phyloP scores from a whole-genome alignment of 148 eudicot species.

The Silene latifolia region DNA sequence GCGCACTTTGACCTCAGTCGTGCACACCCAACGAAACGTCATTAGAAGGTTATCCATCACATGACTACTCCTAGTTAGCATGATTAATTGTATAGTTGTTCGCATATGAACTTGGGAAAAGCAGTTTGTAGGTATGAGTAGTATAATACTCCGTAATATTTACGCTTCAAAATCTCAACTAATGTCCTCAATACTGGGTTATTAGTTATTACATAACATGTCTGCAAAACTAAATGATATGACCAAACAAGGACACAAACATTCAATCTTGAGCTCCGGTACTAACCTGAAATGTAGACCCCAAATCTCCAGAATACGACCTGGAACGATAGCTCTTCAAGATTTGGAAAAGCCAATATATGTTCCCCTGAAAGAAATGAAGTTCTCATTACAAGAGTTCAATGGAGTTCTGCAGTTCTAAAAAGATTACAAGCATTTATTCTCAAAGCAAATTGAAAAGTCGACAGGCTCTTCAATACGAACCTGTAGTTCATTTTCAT shows the following conservation, averaged over 20 bases:
- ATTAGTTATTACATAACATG: neutral
- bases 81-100: too few relatives aligned
- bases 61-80: too few relatives aligned
- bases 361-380: slow-evolving; percentile 48
- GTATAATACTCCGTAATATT: too few relatives aligned
- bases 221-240: neutral
- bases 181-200: too few relatives aligned
- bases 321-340: slow-evolving; percentile 76
- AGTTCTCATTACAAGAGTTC: neutral
- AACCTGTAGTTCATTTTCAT: slow-evolving; percentile 90
- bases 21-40: too few relatives aligned
- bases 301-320: slow-evolving; percentile 59
- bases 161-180: too few relatives aligned
- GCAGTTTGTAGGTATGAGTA: too few relatives aligned
- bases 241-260: too few relatives aligned
- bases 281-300: slow-evolving; percentile 57
- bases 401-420: neutral
- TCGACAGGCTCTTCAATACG: neutral
- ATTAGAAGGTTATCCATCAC: too few relatives aligned
- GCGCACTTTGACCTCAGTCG: too few relatives aligned
- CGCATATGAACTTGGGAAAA: too few relatives aligned
- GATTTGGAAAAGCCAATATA: slow-evolving; percentile 67
- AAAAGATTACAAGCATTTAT: neutral
- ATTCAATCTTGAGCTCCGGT: neutral
- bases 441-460: neutral